Evolutionary conservation across 2,329 filamentous ascomycete species (phyloP), one percentile per base, ranked within the genome.

Genomic region (Colletotrichum abscissum): DNA sequence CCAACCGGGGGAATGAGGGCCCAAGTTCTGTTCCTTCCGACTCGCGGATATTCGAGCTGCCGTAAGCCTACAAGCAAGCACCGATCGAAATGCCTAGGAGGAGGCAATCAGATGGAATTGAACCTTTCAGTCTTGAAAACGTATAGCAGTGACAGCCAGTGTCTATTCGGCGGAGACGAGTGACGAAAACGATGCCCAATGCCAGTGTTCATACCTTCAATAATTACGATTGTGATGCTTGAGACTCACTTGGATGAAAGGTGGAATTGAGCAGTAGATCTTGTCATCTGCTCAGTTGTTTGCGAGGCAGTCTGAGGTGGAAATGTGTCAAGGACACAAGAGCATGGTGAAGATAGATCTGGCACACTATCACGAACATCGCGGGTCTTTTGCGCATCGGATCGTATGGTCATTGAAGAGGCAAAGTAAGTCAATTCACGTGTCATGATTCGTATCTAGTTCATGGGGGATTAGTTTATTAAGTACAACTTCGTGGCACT

Each of bases 391-490:
- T 6, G 35, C 35, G 14, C 35, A 42, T 16, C 16, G 35, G 16
- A 16, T 42, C 35, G 16, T 46, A n/a, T 7, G 42, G 19, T n/a
- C 6, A 16, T 19, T 6, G 26, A 22, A 26, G 28, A 52, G 16
- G 8, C 7, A 12, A 33, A 6, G 8, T 24, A 6, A 5, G 9
- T 11, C 26, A 24, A 22, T 35, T 69, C 59, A 58, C 63, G 26
- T 46, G 24, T 72, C 42, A 49, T 72, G 56, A 59, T 56, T 72
- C 33, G 59, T 72, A 59, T 30, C 63, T 71, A 72, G 54, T 46
- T 72, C 42, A 22, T 72, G 42, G 26, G 42, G 69, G 33, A 72
- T 69, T 63, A 69, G 22, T 57, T 52, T 70, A 70, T 73, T 65
- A 73, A 56, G 42, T 73, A 73, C 28, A 73, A 35, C 67, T 16